Evolutionary conservation across 805 yeast species (phyloP).

Genomic region (Myxozyma neotropica): DNA sequence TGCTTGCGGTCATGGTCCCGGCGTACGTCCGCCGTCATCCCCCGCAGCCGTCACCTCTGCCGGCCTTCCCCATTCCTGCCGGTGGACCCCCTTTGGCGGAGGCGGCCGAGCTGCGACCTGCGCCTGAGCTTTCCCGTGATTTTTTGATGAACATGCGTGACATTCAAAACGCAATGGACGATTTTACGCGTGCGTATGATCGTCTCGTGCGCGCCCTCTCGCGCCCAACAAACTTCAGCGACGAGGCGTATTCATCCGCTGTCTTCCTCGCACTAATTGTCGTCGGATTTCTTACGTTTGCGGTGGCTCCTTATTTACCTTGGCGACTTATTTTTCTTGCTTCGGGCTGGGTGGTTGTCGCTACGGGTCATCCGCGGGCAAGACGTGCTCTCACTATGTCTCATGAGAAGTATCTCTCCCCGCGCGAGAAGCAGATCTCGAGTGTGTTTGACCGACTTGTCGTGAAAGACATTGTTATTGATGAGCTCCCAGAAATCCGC

Average conservation of each 20-base stretch:
- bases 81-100: slow-evolving; percentile 35
- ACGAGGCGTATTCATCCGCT: slow-evolving; percentile 35
- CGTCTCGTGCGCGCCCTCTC: slow-evolving; percentile 20
- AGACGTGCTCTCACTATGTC: slow-evolving; percentile 18
- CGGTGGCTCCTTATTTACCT: slow-evolving; percentile 41
- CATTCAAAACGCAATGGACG: slow-evolving; percentile 37
- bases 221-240: slow-evolving; percentile 33
- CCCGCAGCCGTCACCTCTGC: slow-evolving; percentile 38
- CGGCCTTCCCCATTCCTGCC: slow-evolving; percentile 36
- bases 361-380: slow-evolving; percentile 30
- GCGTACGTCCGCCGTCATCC: slow-evolving; percentile 74
- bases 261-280: slow-evolving; percentile 27
- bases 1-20: slow-evolving; percentile 66
- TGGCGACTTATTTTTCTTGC: slow-evolving; percentile 32
- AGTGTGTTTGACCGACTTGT: slow-evolving; percentile 45
- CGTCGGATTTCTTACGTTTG: slow-evolving; percentile 43
- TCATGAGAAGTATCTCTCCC: slow-evolving; percentile 30
- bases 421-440: slow-evolving; percentile 42
- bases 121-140: slow-evolving; percentile 40
- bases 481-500: slow-evolving; percentile 62
- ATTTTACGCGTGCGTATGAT: slow-evolving; percentile 40
- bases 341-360: slow-evolving; percentile 31
- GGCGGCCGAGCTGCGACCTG: slow-evolving; percentile 33
- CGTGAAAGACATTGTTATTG: slow-evolving; percentile 58
- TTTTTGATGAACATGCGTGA: slow-evolving; percentile 66